These are phyloP conservation scores for Plasmodium blacklocki DNA, from an alignment of 169 alveolate genomes.

Conservation along the genomic window DNA sequence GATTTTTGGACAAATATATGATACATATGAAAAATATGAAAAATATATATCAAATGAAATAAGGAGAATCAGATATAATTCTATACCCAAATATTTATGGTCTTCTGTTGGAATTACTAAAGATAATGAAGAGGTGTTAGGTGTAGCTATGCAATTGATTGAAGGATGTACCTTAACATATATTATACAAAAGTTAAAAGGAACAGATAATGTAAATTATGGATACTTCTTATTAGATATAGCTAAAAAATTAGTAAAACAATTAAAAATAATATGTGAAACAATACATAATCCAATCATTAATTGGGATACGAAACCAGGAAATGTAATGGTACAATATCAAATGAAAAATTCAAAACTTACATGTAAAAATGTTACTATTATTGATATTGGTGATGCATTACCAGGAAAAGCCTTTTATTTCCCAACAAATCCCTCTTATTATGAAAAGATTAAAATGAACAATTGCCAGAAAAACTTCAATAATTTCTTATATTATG, in stretches of 20 bases:
- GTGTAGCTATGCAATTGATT: slow-evolving; percentile 84
- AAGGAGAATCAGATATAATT: slow-evolving; percentile 19
- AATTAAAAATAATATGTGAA: slow-evolving; percentile 73
- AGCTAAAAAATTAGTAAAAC: slow-evolving; percentile 77
- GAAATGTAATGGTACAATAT: slow-evolving; percentile 78
- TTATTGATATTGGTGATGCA: slow-evolving; percentile 84
- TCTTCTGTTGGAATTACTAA: slow-evolving; percentile 73
- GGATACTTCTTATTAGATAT: slow-evolving; percentile 78
- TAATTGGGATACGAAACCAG: slow-evolving; percentile 87
- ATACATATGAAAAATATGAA: slow-evolving; percentile 5
- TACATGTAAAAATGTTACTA: slow-evolving; percentile 79
- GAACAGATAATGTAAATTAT: slow-evolving; percentile 59
- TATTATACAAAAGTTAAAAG: slow-evolving; percentile 77
- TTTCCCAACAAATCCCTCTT: slow-evolving; percentile 81
- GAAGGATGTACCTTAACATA: slow-evolving; percentile 81
- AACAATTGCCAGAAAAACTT: slow-evolving; percentile 47
- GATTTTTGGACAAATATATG: too few relatives aligned
- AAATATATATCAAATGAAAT: slow-evolving; percentile 34
- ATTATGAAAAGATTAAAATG: slow-evolving; percentile 68
- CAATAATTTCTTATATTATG: slow-evolving; percentile 69
- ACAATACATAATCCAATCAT: slow-evolving; percentile 77
- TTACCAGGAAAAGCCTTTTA: slow-evolving; percentile 80
- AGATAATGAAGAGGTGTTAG: slow-evolving; percentile 74
- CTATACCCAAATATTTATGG: slow-evolving; percentile 82
- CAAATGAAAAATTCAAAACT: slow-evolving; percentile 70